Evolutionary conservation across 2,329 filamentous ascomycete genomes (phyloP).

Genomic region (Tolypocladium paradoxum): DNA sequence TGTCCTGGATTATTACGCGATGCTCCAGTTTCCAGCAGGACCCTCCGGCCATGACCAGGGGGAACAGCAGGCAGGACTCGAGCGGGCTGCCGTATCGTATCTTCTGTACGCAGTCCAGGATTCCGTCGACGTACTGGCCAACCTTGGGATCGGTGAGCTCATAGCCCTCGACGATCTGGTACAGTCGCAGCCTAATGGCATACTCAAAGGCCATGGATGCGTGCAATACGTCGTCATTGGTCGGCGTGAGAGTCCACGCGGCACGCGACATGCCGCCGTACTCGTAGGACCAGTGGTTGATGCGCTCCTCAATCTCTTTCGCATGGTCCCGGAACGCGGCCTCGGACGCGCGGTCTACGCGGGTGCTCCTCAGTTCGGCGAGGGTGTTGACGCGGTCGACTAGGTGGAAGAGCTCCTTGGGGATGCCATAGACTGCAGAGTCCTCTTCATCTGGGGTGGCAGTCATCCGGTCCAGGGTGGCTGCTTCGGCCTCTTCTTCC

Average conservation of each 20-base stretch:
- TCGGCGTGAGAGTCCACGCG: conserved; percentile 10
- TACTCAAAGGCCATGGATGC: conserved; percentile 28
- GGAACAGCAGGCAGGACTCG: conserved; percentile 29
- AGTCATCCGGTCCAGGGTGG: conserved; percentile 15
- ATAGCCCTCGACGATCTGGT: conserved; percentile 32
- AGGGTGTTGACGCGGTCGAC: conserved; percentile 21
- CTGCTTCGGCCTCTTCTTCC: conserved; percentile 17
- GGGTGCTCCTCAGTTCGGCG: conserved; percentile 19
- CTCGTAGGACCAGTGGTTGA: conserved; percentile 26
- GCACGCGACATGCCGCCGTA: conserved; percentile 15
- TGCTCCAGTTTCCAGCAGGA: conserved; percentile 24
- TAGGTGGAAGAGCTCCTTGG: conserved; percentile 22
- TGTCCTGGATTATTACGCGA: conserved; percentile 25
- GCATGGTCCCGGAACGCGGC: conserved; percentile 18
- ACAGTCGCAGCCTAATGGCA: conserved; percentile 28
- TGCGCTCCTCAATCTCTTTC: conserved; percentile 19
- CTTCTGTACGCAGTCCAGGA: conserved; percentile 24
- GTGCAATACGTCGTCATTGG: conserved; percentile 18
- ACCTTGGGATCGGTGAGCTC: conserved; percentile 22
- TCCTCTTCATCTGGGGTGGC: conserved; percentile 18
- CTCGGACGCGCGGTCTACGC: conserved; percentile 19
- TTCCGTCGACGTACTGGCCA: conserved; percentile 18
- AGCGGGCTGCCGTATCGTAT: conserved; percentile 30
- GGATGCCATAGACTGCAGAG: conserved; percentile 23
- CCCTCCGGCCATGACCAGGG: conserved; percentile 30